Base-by-base conservation (phyloP, 2,329 filamentous ascomycete genomes). In the Talaromyces sp. region DNA sequence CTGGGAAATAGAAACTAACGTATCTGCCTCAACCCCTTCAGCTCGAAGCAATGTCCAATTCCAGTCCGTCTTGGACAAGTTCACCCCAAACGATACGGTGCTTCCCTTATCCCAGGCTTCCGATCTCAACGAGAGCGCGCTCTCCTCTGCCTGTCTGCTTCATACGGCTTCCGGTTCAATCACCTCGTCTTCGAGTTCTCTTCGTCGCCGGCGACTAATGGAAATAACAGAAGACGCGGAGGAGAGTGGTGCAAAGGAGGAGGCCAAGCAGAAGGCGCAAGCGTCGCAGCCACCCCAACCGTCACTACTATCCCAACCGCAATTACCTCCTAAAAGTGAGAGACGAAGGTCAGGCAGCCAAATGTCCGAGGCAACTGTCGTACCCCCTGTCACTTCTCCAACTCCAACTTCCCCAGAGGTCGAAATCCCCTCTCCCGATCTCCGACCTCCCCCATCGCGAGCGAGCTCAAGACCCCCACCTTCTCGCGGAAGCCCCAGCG, bases 201-300 rank as follows among this genome's bases (percentile, higher is more conserved):
- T 91, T 60, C 85, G 88, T 54, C 82, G 86, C 66, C 84, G 87
- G 64, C 86, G 90, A 61, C 78, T 97, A 64, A 88, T 93, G 76
- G 93, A 96, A 75, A 97, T 97, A 69, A 86, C 88, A n/a, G 94
- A 97, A 74, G 90, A 94, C 75, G 89, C 88, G 49, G 91, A 95
- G 67, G 91, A 96, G 65, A 87, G 86, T 65, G 77, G 84, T 49
- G 80, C 86, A 9, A 63, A 60, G 39, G 57, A 64, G 36, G 58
- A 60, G 64, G 85, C 82, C 2, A 72, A 81, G 78, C 82, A 65
- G 74, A 82, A 63, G 30, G 55, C 65, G 6, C 69, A 67, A 53
- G 52, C 59, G 33, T 4, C 24, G 24, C 24, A 4, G 24, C 24
- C 24, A 5, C 57, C 64, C 4, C 69, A 67, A 56, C 54, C 58